Percentiles rank a stretch among this genome's conserved stretches.
These are phyloP conservation scores for Pleurotus giganteus DNA, from an alignment of 768 basidiomycete genomes.

Conservation along the genomic window DNA sequence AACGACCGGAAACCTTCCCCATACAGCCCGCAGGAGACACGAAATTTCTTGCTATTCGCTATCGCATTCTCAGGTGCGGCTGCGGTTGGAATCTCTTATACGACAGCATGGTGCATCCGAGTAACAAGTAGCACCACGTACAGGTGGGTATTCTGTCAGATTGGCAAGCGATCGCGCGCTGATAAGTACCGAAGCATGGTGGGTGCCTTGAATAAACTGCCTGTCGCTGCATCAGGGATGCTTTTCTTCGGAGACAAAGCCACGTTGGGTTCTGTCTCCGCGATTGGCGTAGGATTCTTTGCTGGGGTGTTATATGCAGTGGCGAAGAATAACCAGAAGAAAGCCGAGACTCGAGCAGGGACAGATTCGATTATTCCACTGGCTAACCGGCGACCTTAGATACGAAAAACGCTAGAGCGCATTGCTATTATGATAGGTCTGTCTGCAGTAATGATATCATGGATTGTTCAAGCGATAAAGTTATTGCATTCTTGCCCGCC, in stretches of 20 bases:
- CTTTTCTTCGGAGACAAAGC: conserved; percentile 92
- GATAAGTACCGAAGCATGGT: conserved; percentile 68
- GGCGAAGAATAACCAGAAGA: conserved; percentile 93
- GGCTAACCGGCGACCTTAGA: conserved; percentile 44
- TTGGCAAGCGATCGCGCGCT: conserved; percentile 7
- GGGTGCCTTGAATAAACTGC: conserved; percentile 94
- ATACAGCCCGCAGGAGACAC: conserved; percentile 76
- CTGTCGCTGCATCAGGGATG: conserved; percentile 98
- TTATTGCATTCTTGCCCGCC: conserved; percentile 23
- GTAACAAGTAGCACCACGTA: conserved; percentile 98
- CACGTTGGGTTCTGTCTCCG: conserved; percentile 85
- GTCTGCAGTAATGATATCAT: not conserved
- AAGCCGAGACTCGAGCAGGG: conserved; percentile 56
- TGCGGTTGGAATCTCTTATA: conserved; percentile 96
- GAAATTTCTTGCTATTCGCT: conserved; percentile 75
- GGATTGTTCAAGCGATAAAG: not conserved
- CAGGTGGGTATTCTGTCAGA: conserved; percentile 48
- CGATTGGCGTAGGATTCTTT: conserved; percentile 85
- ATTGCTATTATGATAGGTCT: not conserved
- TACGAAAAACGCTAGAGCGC: conserved; percentile 15
- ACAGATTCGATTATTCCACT: conserved; percentile 61
- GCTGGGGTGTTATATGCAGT: conserved; percentile 91
- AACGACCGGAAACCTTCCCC: conserved; percentile 8
- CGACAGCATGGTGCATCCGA: conserved; percentile 98
- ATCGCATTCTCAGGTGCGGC: conserved; percentile 98